Percentiles rank a stretch among this genome's conserved stretches.
phyloP scores from a whole-genome alignment of 768 basidiomycete genomes.

The Auriscalpium vulgare region DNA sequence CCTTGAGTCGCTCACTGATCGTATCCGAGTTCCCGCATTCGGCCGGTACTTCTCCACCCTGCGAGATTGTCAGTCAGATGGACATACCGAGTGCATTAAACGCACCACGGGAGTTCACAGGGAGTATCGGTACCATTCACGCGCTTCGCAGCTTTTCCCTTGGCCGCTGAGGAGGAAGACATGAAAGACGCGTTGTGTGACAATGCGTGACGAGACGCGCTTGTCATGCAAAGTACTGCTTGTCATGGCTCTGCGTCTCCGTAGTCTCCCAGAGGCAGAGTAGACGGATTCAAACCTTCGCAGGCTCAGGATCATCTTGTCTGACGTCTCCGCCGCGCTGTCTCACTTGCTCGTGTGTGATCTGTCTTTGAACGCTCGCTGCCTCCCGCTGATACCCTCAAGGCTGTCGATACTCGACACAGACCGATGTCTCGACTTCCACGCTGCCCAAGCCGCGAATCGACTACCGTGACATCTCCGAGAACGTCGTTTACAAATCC shows the following conservation, averaged over 20 bases:
- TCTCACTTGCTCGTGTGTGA: too few species aligned
- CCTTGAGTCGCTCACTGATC: conserved; percentile 89
- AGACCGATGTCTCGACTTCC: conserved; percentile 15
- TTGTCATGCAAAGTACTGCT: too few species aligned
- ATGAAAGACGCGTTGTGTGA: conserved; percentile 18
- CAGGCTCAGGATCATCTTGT: too few species aligned
- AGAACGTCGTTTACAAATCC: conserved; percentile 61
- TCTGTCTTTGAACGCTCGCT: too few species aligned
- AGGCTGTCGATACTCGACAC: not conserved
- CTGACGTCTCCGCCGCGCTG: not conserved
- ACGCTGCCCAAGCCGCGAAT: conserved; percentile 66
- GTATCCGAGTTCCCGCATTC: conserved; percentile 79
- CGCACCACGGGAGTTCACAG: conserved; percentile 80
- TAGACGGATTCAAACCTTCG: too few species aligned
- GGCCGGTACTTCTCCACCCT: conserved; percentile 99
- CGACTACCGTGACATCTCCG: conserved; percentile 65
- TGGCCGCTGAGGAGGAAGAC: conserved; percentile 22
- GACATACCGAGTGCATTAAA: not conserved
- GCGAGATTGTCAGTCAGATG: not conserved
- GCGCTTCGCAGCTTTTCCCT: conserved; percentile 39
- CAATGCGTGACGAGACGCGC: conserved; percentile 12
- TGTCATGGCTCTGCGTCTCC: not conserved
- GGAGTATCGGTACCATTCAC: conserved; percentile 32
- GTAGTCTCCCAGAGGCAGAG: too few species aligned
- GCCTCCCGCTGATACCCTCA: too few species aligned